Percentiles rank a stretch among this genome's conserved stretches.
These are phyloP conservation scores for Cladophialophora immunda DNA, from an alignment of 2,329 filamentous ascomycete genomes.

Conservation along the genomic window DNA sequence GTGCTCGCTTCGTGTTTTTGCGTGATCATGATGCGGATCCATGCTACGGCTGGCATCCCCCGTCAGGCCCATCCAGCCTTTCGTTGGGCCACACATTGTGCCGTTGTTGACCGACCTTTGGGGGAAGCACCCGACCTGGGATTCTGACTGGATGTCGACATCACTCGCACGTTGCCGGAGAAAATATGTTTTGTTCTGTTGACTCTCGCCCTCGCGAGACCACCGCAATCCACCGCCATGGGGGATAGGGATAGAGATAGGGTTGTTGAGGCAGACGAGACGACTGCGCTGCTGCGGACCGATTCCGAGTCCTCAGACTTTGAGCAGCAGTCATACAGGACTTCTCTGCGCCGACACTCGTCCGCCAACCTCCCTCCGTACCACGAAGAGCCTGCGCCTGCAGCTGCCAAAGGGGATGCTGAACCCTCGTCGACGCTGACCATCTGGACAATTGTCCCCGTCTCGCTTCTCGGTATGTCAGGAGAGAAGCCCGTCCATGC, in stretches of 20 bases:
- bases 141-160: neutral
- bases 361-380: constrained; percentile 22
- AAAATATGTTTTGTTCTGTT: neutral
- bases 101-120: constrained; percentile 5
- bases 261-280: constrained; percentile 15
- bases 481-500: neutral
- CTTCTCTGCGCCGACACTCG: constrained; percentile 8
- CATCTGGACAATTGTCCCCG: constrained; percentile 28
- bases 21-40: constrained; percentile 12
- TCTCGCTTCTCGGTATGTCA: constrained; percentile 22
- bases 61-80: neutral
- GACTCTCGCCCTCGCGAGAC: neutral
- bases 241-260: neutral
- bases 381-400: neutral
- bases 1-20: constrained; percentile 10
- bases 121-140: neutral
- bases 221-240: neutral
- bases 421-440: constrained; percentile 19
- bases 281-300: constrained; percentile 16
- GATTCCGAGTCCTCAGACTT: neutral
- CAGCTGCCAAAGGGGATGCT: neutral
- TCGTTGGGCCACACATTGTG: neutral
- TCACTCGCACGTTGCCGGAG: neutral
- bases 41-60: neutral
- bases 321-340: constrained; percentile 9